A percentile compares a stretch with the other conserved stretches of the same genome.
phyloP scores from a whole-genome alignment of 306 rosid genomes.

The Lablab purpureus region DNA sequence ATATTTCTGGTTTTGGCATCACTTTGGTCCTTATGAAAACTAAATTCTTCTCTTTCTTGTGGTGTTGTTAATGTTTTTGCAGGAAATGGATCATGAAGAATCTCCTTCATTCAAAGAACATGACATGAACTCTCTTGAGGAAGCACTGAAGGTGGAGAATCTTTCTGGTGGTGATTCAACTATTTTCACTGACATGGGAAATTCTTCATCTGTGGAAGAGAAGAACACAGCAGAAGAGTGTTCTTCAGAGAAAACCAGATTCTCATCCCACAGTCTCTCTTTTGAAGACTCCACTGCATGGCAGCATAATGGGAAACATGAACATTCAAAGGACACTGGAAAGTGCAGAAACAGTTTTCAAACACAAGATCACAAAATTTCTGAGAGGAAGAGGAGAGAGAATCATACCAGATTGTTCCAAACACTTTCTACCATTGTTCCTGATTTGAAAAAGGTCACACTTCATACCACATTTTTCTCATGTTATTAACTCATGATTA shows the following conservation, averaged over 20 bases:
- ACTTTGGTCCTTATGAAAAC: too few relatives aligned
- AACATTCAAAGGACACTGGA: too few relatives aligned
- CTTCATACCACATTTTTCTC: too few relatives aligned
- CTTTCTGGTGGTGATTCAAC: too few relatives aligned
- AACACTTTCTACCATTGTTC: neutral
- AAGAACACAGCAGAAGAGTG: too few relatives aligned
- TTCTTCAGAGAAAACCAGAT: neutral
- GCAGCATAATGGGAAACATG: too few relatives aligned
- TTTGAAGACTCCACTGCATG: neutral
- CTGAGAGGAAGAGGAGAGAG: slow-evolving; percentile 3
- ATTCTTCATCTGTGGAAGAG: neutral
- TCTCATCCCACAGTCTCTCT: neutral
- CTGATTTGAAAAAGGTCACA: neutral
- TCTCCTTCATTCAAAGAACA: neutral
- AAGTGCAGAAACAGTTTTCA: neutral
- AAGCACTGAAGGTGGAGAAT: neutral
- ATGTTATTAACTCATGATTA: too few relatives aligned
- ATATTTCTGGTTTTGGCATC: too few relatives aligned
- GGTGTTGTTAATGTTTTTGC: too few relatives aligned
- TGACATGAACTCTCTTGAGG: neutral
- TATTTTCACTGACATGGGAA: too few relatives aligned
- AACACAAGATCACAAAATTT: neutral
- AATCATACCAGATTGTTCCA: neutral
- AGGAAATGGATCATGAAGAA: neutral
- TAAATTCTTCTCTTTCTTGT: too few relatives aligned